Evolutionary conservation across 2,329 filamentous ascomycete species (phyloP).

Genomic region (Neofusicoccum kwambonambiense): DNA sequence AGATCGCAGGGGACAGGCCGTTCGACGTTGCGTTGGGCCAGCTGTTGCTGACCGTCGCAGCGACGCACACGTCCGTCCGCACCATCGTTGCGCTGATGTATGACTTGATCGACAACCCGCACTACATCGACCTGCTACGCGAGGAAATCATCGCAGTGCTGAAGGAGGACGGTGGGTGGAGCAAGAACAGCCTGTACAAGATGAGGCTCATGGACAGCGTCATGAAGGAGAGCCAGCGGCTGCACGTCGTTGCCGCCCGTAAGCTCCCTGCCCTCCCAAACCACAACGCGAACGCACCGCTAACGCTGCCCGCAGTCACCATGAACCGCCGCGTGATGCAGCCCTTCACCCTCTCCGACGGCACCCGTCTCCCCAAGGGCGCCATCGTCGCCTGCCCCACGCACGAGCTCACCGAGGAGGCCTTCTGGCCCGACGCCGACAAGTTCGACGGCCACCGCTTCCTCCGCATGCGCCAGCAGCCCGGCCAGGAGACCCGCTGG

Average conservation of each 20-base stretch:
- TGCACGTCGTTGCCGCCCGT: background rate
- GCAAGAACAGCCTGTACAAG: slow-evolving; percentile 29
- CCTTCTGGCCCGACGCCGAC: background rate
- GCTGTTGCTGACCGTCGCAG: slow-evolving; percentile 20
- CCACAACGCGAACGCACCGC: background rate
- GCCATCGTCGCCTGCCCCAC: slow-evolving; percentile 1
- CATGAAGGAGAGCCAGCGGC: slow-evolving; percentile 34
- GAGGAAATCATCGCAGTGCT: slow-evolving; percentile 28
- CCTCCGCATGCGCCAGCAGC: background rate
- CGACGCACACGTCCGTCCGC: slow-evolving; percentile 28
- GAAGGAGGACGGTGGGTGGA: slow-evolving; percentile 26
- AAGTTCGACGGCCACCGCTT: slow-evolving; percentile 8
- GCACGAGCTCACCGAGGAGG: slow-evolving; percentile 1
- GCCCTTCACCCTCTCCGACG: slow-evolving; percentile 6
- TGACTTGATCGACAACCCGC: slow-evolving; percentile 26
- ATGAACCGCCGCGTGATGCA: background rate
- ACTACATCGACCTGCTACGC: slow-evolving; percentile 27
- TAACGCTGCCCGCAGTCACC: background rate
- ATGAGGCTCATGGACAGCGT: slow-evolving; percentile 35
- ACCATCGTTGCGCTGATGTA: slow-evolving; percentile 25
- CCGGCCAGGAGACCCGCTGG: background rate
- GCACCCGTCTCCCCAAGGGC: background rate
- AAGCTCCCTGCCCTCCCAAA: background rate
- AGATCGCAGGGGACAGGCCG: slow-evolving; percentile 21
- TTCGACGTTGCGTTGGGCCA: slow-evolving; percentile 20